Evolutionary conservation across 2,329 filamentous ascomycete genomes (phyloP).

Genomic region (Diaporthe citrichinensis): DNA sequence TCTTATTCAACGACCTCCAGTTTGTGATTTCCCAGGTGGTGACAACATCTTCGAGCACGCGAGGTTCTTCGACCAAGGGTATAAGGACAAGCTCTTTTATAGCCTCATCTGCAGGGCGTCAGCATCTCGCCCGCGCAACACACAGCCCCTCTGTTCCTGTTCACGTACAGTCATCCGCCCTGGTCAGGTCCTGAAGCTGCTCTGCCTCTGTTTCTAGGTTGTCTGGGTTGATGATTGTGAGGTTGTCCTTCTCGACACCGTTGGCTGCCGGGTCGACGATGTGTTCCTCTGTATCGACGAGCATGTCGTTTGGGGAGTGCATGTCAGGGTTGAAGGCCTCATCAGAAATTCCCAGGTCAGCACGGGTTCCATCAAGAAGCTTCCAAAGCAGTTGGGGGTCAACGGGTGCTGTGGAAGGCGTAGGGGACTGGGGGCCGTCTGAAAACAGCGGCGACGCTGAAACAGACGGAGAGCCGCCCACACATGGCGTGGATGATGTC

Average conservation of each 20-base stretch:
- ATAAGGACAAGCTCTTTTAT: conserved; percentile 87
- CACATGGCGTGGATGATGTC: conserved; percentile 50
- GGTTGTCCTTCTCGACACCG: conserved; percentile 64
- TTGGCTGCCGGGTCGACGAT: conserved; percentile 60
- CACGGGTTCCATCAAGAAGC: conserved; percentile 36
- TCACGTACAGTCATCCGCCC: conserved; percentile 68
- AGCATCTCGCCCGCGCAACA: conserved; percentile 43
- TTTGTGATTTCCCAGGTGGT: conserved; percentile 90
- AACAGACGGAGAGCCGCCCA: conserved; percentile 44
- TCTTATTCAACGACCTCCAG: conserved; percentile 83
- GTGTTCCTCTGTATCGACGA: conserved; percentile 69
- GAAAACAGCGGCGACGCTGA: conserved; percentile 18
- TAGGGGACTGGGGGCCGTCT: conserved; percentile 30
- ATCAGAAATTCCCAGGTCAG: conserved; percentile 47
- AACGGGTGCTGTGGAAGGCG: conserved; percentile 8
- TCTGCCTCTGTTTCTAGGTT: conserved; percentile 64
- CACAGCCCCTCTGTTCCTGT: not conserved
- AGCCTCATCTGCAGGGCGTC: conserved; percentile 74
- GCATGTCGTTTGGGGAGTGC: conserved; percentile 70
- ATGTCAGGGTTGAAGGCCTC: conserved; percentile 66
- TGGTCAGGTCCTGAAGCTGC: conserved; percentile 61
- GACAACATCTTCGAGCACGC: conserved; percentile 80
- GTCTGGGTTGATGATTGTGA: conserved; percentile 70
- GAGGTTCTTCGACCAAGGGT: conserved; percentile 80
- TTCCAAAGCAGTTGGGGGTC: conserved; percentile 36